A percentile compares a stretch with the other conserved stretches of the same genome.
Conservation (phyloP, 2,329 filamentous ascomycete genomes). For the Seiridium cupressi region DNA sequence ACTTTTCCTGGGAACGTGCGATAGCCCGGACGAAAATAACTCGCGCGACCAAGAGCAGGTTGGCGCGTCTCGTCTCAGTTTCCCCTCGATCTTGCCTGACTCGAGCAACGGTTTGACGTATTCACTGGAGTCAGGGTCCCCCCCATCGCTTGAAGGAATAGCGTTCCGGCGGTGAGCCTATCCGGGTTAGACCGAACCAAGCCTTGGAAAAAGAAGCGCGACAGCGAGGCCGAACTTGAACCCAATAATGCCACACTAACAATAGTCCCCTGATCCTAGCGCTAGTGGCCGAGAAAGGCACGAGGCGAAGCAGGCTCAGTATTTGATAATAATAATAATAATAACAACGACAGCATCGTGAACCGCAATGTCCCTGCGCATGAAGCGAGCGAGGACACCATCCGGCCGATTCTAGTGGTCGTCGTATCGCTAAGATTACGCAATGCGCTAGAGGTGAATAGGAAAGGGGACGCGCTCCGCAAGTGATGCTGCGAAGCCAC, state of each 20-base stretch:
- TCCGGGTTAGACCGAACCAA: not conserved
- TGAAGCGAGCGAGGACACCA: not conserved
- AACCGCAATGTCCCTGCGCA: not conserved
- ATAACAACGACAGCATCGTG: not conserved
- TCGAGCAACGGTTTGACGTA: not conserved
- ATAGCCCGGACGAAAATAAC: not conserved
- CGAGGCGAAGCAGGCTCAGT: not conserved
- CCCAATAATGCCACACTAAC: not conserved
- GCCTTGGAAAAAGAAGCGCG: not conserved
- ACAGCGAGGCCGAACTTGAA: not conserved
- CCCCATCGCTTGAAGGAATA: not conserved
- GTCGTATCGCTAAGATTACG: not conserved
- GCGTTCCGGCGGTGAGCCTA: not conserved
- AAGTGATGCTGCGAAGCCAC: not conserved
- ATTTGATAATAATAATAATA: not conserved
- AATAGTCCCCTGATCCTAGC: not conserved
- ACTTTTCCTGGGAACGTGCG: not conserved
- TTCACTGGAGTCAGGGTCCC: not conserved
- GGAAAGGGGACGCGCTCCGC: constrained; percentile 4
- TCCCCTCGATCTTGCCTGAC: not conserved
- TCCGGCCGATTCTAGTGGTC: not conserved
- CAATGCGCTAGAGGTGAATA: constrained; percentile 1
- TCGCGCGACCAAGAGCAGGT: not conserved
- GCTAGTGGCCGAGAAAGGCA: not conserved
- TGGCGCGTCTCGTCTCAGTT: not conserved